Conservation (phyloP, 169 alveolate species). For the Plasmodium falciparum region DNA sequence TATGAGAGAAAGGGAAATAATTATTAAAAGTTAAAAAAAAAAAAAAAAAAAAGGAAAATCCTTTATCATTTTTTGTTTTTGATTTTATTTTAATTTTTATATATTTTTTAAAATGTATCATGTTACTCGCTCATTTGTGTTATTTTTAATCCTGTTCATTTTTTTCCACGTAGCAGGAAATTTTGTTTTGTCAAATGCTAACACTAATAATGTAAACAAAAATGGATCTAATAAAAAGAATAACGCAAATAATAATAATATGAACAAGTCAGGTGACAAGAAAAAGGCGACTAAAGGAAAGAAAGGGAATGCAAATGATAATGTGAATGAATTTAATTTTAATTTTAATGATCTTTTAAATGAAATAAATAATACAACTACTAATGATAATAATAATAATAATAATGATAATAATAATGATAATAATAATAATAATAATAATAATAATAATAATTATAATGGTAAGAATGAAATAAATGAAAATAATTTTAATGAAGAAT, state of each 20-base stretch:
- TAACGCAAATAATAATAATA: background rate
- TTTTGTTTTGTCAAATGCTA: slow-evolving; percentile 15
- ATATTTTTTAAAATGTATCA: background rate
- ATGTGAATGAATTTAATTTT: slow-evolving; percentile 1
- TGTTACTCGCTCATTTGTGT: background rate
- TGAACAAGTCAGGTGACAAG: background rate
- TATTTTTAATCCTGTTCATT: slow-evolving; percentile 8
- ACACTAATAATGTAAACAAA: background rate
- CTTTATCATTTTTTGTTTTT: too few species aligned
- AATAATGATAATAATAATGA: background rate
- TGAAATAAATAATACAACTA: background rate
- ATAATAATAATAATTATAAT: background rate
- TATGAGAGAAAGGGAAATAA: too few species aligned
- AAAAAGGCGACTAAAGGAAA: background rate
- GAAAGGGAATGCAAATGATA: background rate
- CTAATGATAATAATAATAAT: background rate
- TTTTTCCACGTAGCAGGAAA: slow-evolving; percentile 13
- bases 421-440: background rate
- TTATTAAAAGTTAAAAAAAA: too few species aligned
- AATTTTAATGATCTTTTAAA: background rate
- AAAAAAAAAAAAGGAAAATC: too few species aligned
- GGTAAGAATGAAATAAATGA: slow-evolving; percentile 8
- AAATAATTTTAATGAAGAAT: slow-evolving; percentile 29
- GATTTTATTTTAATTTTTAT: background rate
- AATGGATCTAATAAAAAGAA: slow-evolving; percentile 1